Conservation (phyloP, 2,329 filamentous ascomycete genomes). For the Sporothrix schenckii region DNA sequence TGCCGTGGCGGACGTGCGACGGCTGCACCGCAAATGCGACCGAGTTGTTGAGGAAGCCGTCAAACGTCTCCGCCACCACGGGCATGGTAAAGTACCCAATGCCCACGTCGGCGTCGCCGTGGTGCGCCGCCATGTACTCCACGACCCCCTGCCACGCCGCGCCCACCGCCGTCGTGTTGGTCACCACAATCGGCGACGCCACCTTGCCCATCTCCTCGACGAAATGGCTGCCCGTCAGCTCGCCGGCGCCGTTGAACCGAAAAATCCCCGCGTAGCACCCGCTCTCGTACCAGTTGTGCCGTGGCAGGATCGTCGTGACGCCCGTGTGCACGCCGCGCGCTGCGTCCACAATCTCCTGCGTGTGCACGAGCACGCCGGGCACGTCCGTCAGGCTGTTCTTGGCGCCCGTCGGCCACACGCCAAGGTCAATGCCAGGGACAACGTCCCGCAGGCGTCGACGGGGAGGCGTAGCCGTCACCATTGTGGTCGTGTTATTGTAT, state of each 20-base stretch:
- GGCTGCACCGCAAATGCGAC: conserved; percentile 58
- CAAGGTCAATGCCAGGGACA: conserved; percentile 50
- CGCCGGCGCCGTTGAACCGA: conserved; percentile 66
- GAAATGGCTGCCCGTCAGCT: conserved; percentile 64
- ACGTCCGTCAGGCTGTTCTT: conserved; percentile 58
- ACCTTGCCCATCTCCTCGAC: conserved; percentile 64
- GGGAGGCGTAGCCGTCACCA: neutral
- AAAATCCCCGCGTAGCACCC: conserved; percentile 55
- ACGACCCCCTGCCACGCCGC: conserved; percentile 62
- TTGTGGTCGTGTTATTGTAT: neutral
- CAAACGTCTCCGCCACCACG: conserved; percentile 65
- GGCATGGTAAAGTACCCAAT: conserved; percentile 60
- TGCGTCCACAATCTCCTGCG: conserved; percentile 47
- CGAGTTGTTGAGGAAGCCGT: conserved; percentile 63
- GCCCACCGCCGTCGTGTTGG: conserved; percentile 61
- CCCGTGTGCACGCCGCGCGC: conserved; percentile 44
- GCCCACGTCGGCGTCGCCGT: conserved; percentile 39
- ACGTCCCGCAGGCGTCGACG: conserved; percentile 49
- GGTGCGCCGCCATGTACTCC: conserved; percentile 56
- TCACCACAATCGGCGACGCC: conserved; percentile 62
- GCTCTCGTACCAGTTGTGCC: conserved; percentile 48
- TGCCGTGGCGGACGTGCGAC: conserved; percentile 57
- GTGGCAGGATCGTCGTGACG: conserved; percentile 54
- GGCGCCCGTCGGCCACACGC: conserved; percentile 49
- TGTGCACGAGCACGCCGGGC: conserved; percentile 52